Evolutionary conservation across 257 asterid species (phyloP).

Genomic region (Jacaranda copaia): DNA sequence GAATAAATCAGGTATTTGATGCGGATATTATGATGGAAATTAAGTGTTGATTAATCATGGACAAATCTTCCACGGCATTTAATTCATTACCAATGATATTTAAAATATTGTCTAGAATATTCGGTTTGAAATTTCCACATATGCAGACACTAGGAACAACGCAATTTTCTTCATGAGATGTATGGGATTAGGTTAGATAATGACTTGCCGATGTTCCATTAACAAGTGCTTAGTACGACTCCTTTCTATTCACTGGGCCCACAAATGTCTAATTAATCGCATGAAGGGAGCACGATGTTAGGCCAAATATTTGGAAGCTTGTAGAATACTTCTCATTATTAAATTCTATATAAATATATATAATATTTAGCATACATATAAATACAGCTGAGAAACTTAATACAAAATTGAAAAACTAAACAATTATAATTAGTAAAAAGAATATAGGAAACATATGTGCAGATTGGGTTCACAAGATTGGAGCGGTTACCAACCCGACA

Average conservation of each 20-base stretch:
- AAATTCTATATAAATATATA: too few species aligned
- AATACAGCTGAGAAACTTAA: too few species aligned
- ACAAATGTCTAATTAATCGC: background rate
- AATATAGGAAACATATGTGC: too few species aligned
- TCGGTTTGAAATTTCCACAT: conserved; percentile 24
- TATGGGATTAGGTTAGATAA: conserved; percentile 31
- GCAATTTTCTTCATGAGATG: background rate
- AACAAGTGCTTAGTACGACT: background rate
- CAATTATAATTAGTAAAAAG: too few species aligned
- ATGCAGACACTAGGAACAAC: conserved; percentile 22
- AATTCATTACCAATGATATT: conserved; percentile 13
- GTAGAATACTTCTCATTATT: too few species aligned
- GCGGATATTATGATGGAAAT: background rate
- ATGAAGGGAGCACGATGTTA: background rate
- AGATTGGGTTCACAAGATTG: too few species aligned
- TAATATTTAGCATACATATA: too few species aligned
- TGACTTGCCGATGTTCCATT: conserved; percentile 11
- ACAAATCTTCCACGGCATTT: conserved; percentile 36
- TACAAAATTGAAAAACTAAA: too few species aligned
- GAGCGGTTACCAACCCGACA: too few species aligned
- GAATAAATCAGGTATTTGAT: background rate
- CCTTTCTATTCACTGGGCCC: background rate
- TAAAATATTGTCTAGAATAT: background rate
- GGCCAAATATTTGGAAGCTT: background rate
- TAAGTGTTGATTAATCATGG: background rate